These are phyloP conservation scores for Rhododendron simsii DNA, from an alignment of 148 eudicot genomes.

Conservation along the genomic window DNA sequence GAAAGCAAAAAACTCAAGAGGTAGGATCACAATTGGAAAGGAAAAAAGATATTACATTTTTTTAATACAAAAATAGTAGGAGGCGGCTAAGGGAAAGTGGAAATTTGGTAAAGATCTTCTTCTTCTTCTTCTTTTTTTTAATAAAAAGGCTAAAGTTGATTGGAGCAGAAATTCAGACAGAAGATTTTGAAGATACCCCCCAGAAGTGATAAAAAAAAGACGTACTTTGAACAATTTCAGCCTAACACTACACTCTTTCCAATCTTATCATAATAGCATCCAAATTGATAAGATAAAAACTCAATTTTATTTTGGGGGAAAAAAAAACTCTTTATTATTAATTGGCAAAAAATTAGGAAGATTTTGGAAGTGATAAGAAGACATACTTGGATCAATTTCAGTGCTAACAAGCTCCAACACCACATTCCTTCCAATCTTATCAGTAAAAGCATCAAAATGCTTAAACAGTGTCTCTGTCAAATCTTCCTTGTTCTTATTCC, in stretches of 20 bases:
- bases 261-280: neutral
- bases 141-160: neutral
- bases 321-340: neutral
- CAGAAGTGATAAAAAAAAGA: too few relatives aligned
- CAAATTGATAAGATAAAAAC: neutral
- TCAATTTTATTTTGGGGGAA: neutral
- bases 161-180: conserved; percentile 11
- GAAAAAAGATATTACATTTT: too few relatives aligned
- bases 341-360: neutral
- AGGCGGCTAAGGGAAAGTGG: neutral
- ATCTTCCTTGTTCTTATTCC: conserved; percentile 77
- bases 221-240: conserved; percentile 1
- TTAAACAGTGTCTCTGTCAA: conserved; percentile 53
- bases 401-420: conserved; percentile 67
- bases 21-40: neutral
- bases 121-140: too few relatives aligned
- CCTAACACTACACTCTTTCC: neutral
- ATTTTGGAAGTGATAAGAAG: neutral
- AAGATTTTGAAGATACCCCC: conserved; percentile 47
- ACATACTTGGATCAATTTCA: conserved; percentile 74
- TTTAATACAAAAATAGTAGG: too few relatives aligned
- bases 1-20: neutral
- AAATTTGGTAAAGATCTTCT: too few relatives aligned
- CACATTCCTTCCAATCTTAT: conserved; percentile 70
- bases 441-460: conserved; percentile 61